Base-by-base conservation (phyloP, 2,329 filamentous ascomycete species). In the Byssoonygena ceratinophila region DNA sequence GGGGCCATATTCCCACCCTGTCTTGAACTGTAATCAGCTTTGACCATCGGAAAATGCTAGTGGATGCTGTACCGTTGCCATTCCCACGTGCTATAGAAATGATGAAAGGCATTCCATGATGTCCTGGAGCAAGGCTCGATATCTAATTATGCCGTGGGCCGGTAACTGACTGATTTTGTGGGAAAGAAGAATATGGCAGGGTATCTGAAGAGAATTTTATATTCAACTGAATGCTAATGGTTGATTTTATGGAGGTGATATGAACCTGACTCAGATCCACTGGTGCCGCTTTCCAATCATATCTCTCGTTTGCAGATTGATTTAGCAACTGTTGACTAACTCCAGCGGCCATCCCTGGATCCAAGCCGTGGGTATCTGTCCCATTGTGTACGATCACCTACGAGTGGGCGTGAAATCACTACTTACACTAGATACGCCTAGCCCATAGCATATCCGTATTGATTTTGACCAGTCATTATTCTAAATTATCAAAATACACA, bases 1-100 rank as follows among this genome's bases (percentile, higher is more conserved):
- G 39, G 29, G 40, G 29, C 31, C 20, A 37, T 16, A 25, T 34
- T 3, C 8, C 27, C 34, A 16, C 37, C 39, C 29, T 32, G 37
- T 25, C 31, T 51, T 45, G 49, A 51, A 51, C 48, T 44, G 40
- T 51, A 51, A 16, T 51, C 49, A 36, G 49, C 49, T 51, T 51
- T 51, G 49, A 45, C 49, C 40, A 51, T 37, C 46, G 46, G 46
- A 41, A 14, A 22, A 6, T 31, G 36, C 22, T 27, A 32, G n/a
- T 12, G 18, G 20, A 46, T n/a, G 22, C 16, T 20, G 29, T 46
- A 23, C 9, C 27, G 44, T 18, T 8, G 23, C 31, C 37, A 31
- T 40, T 41, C 22, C 46, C 46, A 49, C 46, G 46, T 49, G 46
- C 27, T 41, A 34, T 22, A 12, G 23, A 20, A 27, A 37, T 23